Base-by-base conservation (phyloP, 495 filamentous ascomycete genomes). In the Xylaria cubensis region DNA sequence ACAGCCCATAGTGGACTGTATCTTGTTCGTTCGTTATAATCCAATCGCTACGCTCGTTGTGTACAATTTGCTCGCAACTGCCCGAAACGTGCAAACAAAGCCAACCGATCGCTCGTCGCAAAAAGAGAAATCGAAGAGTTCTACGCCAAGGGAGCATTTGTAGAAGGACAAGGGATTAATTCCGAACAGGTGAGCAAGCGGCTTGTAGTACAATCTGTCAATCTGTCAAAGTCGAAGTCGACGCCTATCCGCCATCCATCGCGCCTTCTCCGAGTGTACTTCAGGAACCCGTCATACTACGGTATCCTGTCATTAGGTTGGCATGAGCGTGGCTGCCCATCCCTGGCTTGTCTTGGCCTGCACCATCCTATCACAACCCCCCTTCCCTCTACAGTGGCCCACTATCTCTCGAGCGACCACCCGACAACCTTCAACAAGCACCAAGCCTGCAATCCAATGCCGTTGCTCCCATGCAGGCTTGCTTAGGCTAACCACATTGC, bases 21-120 rank as follows among this genome's bases (percentile, higher is more conserved):
- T 76, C 69, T 67, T 61, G 41, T 67, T 72, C 75, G 46, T 75
- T 80, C 75, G 77, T 79, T 80, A 77, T 29, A 72, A 72, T 61
- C 63, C 70, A 77, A 73, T 70, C 42, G 73, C 24, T 41, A 65
- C 51, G 34, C 69, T 71, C 62, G 50, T 39, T 55, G 44, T 39
- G 41, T 26, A 62, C 34, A 12, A 44, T 48, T 21, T 29, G 42
- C 39, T 46, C n/a, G 55, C 67, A 32, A 59, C 70, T 17, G 41
- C 53, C 41, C 53, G 29, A 64, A 64, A 21, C 69, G 32, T 64
- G 46, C 59, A 64, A 53, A 46, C 46, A 64, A 64, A 42, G 36
- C 62, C 46, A 53, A 59, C 17, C 69, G 48, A 58, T 59, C 61
- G 61, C 39, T 66, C 36, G 21, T 34, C 56, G 50, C 6, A 21